Evolutionary conservation across 2,329 filamentous ascomycete species (phyloP).

Genomic region (Scedosporium apiospermum): DNA sequence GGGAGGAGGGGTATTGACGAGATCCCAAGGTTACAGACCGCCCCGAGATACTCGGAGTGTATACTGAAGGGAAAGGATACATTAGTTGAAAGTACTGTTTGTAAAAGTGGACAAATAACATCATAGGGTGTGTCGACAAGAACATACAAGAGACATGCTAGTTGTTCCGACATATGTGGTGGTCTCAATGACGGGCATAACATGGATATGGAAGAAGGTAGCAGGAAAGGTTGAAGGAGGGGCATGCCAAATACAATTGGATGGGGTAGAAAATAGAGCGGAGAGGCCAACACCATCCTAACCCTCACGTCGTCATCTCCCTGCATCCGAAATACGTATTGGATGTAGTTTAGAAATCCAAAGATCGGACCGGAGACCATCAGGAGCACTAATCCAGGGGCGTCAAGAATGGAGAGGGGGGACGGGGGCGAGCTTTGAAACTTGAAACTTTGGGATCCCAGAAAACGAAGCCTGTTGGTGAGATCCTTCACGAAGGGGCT

Average conservation of each 20-base stretch:
- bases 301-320: background rate
- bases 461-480: too few species aligned
- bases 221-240: background rate
- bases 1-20: too few species aligned
- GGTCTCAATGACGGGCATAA: background rate
- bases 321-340: background rate
- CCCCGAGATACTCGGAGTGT: too few species aligned
- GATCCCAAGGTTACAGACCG: too few species aligned
- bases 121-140: background rate
- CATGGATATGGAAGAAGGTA: background rate
- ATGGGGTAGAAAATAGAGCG: background rate
- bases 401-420: background rate
- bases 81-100: too few species aligned
- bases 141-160: background rate
- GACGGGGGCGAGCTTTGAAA: background rate
- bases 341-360: background rate
- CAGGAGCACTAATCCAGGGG: background rate
- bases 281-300: background rate
- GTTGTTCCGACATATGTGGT: background rate
- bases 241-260: background rate
- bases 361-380: background rate
- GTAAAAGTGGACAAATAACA: background rate
- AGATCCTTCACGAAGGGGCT: background rate
- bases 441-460: too few species aligned
- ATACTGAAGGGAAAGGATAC: too few species aligned